Conservation (phyloP, 2,329 filamentous ascomycete genomes). For the Periconia sp. region DNA sequence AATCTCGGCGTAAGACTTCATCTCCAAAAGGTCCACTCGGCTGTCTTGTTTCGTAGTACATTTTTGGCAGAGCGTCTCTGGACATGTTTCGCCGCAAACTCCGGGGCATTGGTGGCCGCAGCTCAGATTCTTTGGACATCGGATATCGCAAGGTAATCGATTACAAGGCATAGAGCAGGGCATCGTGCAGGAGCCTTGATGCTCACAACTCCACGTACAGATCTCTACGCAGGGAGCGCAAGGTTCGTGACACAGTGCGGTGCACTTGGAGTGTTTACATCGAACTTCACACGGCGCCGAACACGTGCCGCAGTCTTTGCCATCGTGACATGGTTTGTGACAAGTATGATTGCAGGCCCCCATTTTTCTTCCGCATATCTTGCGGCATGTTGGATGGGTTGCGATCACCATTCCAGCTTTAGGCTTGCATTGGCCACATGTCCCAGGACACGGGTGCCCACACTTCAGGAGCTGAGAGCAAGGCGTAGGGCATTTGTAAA, state of each 20-base stretch:
- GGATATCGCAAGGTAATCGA: slow-evolving; percentile 35
- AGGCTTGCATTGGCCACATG: slow-evolving; percentile 58
- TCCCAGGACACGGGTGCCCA: slow-evolving; percentile 61
- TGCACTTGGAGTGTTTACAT: slow-evolving; percentile 36
- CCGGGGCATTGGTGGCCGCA: slow-evolving; percentile 43
- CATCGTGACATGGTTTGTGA: slow-evolving; percentile 28
- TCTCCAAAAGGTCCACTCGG: slow-evolving; percentile 32
- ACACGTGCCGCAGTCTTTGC: slow-evolving; percentile 32
- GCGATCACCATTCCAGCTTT: slow-evolving; percentile 20
- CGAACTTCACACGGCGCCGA: slow-evolving; percentile 28
- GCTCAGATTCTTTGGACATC: slow-evolving; percentile 30
- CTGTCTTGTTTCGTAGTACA: slow-evolving; percentile 26
- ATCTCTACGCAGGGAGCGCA: slow-evolving; percentile 40
- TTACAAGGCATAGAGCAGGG: slow-evolving; percentile 43
- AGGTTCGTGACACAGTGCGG: slow-evolving; percentile 35
- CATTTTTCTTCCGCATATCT: slow-evolving; percentile 32
- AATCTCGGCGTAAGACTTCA: slow-evolving; percentile 29
- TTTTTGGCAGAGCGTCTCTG: slow-evolving; percentile 24
- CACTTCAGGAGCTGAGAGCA: slow-evolving; percentile 61
- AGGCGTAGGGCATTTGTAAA: slow-evolving; percentile 55
- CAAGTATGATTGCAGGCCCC: slow-evolving; percentile 40
- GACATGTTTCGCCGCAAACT: slow-evolving; percentile 39
- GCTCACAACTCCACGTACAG: slow-evolving; percentile 44
- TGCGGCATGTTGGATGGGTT: slow-evolving; percentile 26
- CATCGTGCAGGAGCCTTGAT: slow-evolving; percentile 40